Base-by-base conservation (phyloP, 768 basidiomycete species). In the Pleurotus citrinopileatus region DNA sequence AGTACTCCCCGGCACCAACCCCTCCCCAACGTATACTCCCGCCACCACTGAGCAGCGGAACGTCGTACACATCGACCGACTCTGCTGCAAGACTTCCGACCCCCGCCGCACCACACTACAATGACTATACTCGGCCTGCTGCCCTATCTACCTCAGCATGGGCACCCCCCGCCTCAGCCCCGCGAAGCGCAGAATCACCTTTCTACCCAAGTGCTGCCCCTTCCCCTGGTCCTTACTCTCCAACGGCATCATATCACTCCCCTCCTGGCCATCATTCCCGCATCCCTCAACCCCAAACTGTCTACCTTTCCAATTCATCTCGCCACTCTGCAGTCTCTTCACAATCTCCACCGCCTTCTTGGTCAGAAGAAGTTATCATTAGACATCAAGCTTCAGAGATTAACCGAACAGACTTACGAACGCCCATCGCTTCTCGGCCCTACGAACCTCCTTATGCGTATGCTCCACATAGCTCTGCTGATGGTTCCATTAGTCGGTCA, bases 1-100 rank as follows among this genome's bases (percentile, higher is more conserved):
- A 56, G 58, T 61, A 43, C 46, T 57, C 62, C 19, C 61, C 59
- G 19, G 56, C 63, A 9, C 57, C 65, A 29, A 55, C 62, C 19
- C 57, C 62, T 29, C 58, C 61, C 51, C 55, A 56, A 32, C 26
- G 53, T 55, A 28, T 55, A 46, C 23, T 52, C 17, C 44, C 52
- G 10, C 48, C 51, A 37, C 54, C 55, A 10, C 7, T 57, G 12
- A 23, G 48, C 23, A 37, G 48, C 34, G 34, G 32, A 19, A 6
- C 15, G 3, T 25, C 43, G 2, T 51, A 51, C 8, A 10, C 34
- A 15, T 47, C 45, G 4, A 28, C n/a, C 19, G 48, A 51, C 6
- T 22, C 48, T 36, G 8, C 48, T 19, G 7, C 48, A 34, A 34
- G 48, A 22, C 48, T 36, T 25, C 34, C 19, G 3, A 28, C 48